phyloP scores from a whole-genome alignment of 2,329 filamentous ascomycete species.

The Blastomyces parvus region DNA sequence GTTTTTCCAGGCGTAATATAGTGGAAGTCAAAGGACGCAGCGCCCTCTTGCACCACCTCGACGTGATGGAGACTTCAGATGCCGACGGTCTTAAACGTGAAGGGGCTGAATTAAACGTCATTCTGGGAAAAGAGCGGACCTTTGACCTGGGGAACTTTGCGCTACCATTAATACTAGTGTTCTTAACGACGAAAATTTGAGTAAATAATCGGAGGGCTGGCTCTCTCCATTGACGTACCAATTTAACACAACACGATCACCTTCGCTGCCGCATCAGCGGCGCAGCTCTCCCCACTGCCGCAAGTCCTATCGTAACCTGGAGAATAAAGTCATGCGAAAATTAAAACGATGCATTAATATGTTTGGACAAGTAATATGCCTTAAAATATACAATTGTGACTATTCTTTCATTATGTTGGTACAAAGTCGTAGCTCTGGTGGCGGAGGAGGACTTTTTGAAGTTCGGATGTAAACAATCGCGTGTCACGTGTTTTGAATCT shows the following conservation, averaged over 20 bases:
- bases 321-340: not conserved
- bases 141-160: not conserved
- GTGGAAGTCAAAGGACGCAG: slow-evolving; percentile 35
- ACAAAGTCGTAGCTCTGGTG: not conserved
- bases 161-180: not conserved
- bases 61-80: slow-evolving; percentile 29
- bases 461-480: slow-evolving; percentile 1
- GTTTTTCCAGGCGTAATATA: slow-evolving; percentile 33
- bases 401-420: not conserved
- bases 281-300: not conserved
- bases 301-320: not conserved
- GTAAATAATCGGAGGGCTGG: not conserved
- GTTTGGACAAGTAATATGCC: not conserved
- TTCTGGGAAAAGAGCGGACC: not conserved
- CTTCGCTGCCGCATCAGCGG: not conserved
- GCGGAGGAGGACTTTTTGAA: too few relatives aligned
- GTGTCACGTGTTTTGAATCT: not conserved
- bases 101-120: slow-evolving; percentile 8
- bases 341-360: not conserved
- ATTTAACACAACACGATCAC: not conserved
- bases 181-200: not conserved
- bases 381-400: slow-evolving; percentile 1
- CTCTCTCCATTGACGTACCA: not conserved
- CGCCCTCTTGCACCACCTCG: slow-evolving; percentile 37
- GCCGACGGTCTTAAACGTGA: slow-evolving; percentile 14